A percentile compares a stretch with the other conserved stretches of the same genome.
Conservation (phyloP, 371 early-diverging fungal species). For the Haplosporangium sp. region DNA sequence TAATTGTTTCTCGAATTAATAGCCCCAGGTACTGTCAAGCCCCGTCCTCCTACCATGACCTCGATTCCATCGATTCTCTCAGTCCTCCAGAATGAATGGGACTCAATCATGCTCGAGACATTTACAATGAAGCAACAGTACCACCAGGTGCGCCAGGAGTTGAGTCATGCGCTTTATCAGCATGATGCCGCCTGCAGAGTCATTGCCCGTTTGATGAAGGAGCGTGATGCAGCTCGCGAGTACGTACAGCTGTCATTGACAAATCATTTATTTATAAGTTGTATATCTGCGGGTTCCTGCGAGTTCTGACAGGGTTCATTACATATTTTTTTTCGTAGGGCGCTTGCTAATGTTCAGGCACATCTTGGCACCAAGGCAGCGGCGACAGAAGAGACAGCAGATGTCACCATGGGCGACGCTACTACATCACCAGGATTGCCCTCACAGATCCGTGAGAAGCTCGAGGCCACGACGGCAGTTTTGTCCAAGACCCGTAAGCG, state of each 20-base stretch:
- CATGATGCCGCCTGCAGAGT: constrained; percentile 96
- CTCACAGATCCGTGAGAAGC: constrained; percentile 65
- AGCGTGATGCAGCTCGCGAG: constrained; percentile 92
- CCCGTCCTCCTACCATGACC: constrained; percentile 90
- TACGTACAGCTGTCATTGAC: constrained; percentile 44
- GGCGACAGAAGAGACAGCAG: constrained; percentile 59
- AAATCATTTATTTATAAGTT: background rate
- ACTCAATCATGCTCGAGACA: constrained; percentile 92
- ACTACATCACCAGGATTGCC: constrained; percentile 47
- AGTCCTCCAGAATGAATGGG: constrained; percentile 95
- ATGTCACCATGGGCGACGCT: constrained; percentile 75
- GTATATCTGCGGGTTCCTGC: background rate
- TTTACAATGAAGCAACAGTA: constrained; percentile 92
- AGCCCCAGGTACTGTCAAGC: constrained; percentile 80
- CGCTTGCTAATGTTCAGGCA: constrained; percentile 77
- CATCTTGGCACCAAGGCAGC: constrained; percentile 67
- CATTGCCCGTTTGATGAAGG: constrained; percentile 90
- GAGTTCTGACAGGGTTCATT: no score
- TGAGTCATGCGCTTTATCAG: constrained; percentile 93
- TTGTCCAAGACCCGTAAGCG: constrained; percentile 84
- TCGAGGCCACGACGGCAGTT: constrained; percentile 67
- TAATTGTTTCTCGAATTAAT: background rate
- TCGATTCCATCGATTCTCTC: constrained; percentile 93
- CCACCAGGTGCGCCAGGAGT: constrained; percentile 90
- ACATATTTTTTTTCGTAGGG: constrained; percentile 44